phyloP scores from a whole-genome alignment of 2,329 filamentous ascomycete genomes.

The Pseudogymnoascus sp. region DNA sequence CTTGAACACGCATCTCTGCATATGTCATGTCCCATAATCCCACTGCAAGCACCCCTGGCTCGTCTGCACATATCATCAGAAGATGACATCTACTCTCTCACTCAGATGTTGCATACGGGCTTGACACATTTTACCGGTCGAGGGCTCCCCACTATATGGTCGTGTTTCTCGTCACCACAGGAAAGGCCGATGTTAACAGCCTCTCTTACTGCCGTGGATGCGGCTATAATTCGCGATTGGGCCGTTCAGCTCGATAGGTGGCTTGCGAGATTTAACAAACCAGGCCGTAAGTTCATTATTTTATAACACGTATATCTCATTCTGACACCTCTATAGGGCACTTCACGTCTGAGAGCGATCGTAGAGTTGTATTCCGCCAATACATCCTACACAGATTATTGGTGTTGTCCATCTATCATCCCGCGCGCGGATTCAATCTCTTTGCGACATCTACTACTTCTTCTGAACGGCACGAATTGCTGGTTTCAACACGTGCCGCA shows the following conservation, averaged over 20 bases:
- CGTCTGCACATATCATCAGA: constrained; percentile 31
- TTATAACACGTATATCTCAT: not conserved
- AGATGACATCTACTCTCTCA: constrained; percentile 35
- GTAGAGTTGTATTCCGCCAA: constrained; percentile 32
- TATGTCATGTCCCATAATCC: constrained; percentile 34
- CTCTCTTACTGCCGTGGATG: constrained; percentile 32
- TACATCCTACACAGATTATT: constrained; percentile 35
- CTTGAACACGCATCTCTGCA: constrained; percentile 37
- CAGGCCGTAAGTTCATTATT: constrained; percentile 1
- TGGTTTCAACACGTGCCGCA: constrained; percentile 34
- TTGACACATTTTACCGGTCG: constrained; percentile 35
- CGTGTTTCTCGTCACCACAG: constrained; percentile 28
- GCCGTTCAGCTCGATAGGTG: constrained; percentile 34
- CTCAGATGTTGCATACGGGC: constrained; percentile 38
- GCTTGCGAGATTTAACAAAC: constrained; percentile 32
- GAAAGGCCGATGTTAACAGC: constrained; percentile 18
- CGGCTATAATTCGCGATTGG: constrained; percentile 36
- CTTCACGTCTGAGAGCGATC: constrained; percentile 28
- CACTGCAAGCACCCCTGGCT: constrained; percentile 31
- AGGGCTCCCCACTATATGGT: constrained; percentile 36
- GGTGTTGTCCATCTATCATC: constrained; percentile 37
- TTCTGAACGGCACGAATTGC: constrained; percentile 33
- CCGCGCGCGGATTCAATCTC: constrained; percentile 33
- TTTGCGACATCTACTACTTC: constrained; percentile 32
- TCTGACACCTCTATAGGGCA: constrained; percentile 11